phyloP scores from a whole-genome alignment of 805 yeast species.

The Saccharomyces jurei region DNA sequence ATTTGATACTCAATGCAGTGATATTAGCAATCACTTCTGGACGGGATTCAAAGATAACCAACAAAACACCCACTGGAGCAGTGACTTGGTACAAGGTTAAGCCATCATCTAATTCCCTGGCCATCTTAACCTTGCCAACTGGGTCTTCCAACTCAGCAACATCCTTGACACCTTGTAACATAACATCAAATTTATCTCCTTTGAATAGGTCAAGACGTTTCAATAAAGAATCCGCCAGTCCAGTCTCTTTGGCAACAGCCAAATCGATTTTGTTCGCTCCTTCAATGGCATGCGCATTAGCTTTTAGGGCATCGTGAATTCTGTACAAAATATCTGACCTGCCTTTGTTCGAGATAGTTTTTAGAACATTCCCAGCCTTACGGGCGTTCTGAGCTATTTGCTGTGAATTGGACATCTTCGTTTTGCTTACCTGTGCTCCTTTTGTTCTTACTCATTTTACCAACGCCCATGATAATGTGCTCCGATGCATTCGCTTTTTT shows the following conservation, averaged over 20 bases:
- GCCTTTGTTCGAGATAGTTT: conserved; percentile 64
- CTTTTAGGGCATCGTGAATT: conserved; percentile 62
- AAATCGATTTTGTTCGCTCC: conserved; percentile 71
- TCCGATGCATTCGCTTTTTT: background rate
- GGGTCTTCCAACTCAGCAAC: conserved; percentile 89
- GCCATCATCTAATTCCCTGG: conserved; percentile 83
- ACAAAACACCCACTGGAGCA: conserved; percentile 88
- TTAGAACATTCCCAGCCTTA: conserved; percentile 72
- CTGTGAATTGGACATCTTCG: conserved; percentile 39
- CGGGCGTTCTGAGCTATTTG: conserved; percentile 75
- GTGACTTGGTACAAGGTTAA: conserved; percentile 73
- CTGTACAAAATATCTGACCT: conserved; percentile 65
- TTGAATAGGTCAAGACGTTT: conserved; percentile 77
- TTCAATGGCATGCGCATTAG: conserved; percentile 53
- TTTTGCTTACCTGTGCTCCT: background rate
- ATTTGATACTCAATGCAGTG: conserved; percentile 88
- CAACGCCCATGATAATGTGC: background rate
- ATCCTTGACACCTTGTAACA: conserved; percentile 91
- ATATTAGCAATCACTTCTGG: conserved; percentile 99
- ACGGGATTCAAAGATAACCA: conserved; percentile 90
- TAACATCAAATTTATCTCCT: conserved; percentile 80
- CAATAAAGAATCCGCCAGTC: conserved; percentile 61
- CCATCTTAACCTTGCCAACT: conserved; percentile 78
- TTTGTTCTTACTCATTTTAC: background rate
- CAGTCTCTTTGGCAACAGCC: conserved; percentile 53